Percentiles rank a stretch among this genome's conserved stretches.
Conservation (phyloP, 2,329 filamentous ascomycete genomes). For the Fusarium sp. region DNA sequence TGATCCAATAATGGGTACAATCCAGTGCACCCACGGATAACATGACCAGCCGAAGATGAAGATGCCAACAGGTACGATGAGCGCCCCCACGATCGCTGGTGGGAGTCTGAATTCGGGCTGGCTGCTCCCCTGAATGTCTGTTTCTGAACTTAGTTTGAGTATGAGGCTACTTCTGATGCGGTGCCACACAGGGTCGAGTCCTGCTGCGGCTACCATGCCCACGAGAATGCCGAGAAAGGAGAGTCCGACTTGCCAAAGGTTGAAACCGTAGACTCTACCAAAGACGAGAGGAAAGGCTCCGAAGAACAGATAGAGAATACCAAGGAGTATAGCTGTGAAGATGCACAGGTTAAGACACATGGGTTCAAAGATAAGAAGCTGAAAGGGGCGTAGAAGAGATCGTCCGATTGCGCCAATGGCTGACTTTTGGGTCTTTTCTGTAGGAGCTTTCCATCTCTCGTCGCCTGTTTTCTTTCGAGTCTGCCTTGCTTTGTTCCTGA, state of each 20-base stretch:
- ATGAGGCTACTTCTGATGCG: slow-evolving; percentile 69
- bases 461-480: slow-evolving; percentile 83
- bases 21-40: slow-evolving; percentile 79
- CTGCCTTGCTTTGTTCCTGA: slow-evolving; percentile 77
- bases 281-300: slow-evolving; percentile 89
- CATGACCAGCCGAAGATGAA: slow-evolving; percentile 94
- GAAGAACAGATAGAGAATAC: slow-evolving; percentile 91
- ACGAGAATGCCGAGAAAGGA: slow-evolving; percentile 79
- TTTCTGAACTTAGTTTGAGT: slow-evolving; percentile 62
- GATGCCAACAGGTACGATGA: slow-evolving; percentile 82
- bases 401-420: slow-evolving; percentile 69
- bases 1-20: slow-evolving; percentile 79
- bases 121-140: slow-evolving; percentile 66
- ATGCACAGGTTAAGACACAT: slow-evolving; percentile 88
- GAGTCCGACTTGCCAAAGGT: slow-evolving; percentile 82
- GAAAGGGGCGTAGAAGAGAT: slow-evolving; percentile 77
- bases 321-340: slow-evolving; percentile 85
- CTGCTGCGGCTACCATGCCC: slow-evolving; percentile 74
- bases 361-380: slow-evolving; percentile 83
- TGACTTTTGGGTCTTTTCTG: slow-evolving; percentile 78
- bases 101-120: slow-evolving; percentile 91
- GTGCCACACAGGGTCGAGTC: slow-evolving; percentile 74
- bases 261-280: slow-evolving; percentile 77
- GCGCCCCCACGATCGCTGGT: slow-evolving; percentile 77
- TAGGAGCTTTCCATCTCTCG: slow-evolving; percentile 78